A percentile compares a stretch with the other conserved stretches of the same genome.
Conservation (phyloP, 1,139 yeast species). For the Suhomyces atakaporum region DNA sequence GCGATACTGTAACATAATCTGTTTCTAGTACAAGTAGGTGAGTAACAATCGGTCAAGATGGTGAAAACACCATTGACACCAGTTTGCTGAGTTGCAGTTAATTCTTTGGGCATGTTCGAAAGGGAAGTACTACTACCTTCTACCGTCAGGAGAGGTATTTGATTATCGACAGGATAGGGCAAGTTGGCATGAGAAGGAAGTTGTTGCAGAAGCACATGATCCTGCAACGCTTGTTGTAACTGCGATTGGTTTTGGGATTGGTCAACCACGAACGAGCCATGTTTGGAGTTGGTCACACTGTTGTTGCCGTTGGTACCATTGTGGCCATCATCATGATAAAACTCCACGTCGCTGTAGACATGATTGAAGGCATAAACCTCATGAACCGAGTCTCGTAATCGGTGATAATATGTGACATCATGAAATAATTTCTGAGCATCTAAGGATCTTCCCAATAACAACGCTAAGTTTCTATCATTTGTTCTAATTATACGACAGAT, state of each 20-base stretch:
- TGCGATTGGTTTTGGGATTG: slow-evolving; percentile 12
- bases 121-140: slow-evolving; percentile 13
- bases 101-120: slow-evolving; percentile 12
- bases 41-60: slow-evolving; percentile 87
- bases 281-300: slow-evolving; percentile 27
- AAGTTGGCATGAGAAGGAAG: slow-evolving; percentile 14
- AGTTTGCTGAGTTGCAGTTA: slow-evolving; percentile 22
- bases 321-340: slow-evolving; percentile 33
- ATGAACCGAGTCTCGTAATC: slow-evolving; percentile 80
- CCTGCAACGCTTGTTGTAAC: slow-evolving; percentile 15
- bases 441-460: slow-evolving; percentile 83
- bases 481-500: slow-evolving; percentile 84
- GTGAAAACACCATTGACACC: slow-evolving; percentile 91
- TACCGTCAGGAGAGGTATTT: slow-evolving; percentile 1
- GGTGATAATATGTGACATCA: slow-evolving; percentile 93
- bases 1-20: slow-evolving; percentile 90
- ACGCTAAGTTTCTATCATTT: slow-evolving; percentile 86
- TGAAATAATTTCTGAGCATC: slow-evolving; percentile 95
- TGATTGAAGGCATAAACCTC: slow-evolving; percentile 91
- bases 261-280: slow-evolving; percentile 32
- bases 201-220: slow-evolving; percentile 17
- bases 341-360: slow-evolving; percentile 44
- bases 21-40: slow-evolving; percentile 93
- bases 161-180: slow-evolving; percentile 8
- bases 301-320: slow-evolving; percentile 19